These are phyloP conservation scores for Coniferiporia sulphurascens DNA, from an alignment of 1,284 basidiomycete species.

Conservation along the genomic window DNA sequence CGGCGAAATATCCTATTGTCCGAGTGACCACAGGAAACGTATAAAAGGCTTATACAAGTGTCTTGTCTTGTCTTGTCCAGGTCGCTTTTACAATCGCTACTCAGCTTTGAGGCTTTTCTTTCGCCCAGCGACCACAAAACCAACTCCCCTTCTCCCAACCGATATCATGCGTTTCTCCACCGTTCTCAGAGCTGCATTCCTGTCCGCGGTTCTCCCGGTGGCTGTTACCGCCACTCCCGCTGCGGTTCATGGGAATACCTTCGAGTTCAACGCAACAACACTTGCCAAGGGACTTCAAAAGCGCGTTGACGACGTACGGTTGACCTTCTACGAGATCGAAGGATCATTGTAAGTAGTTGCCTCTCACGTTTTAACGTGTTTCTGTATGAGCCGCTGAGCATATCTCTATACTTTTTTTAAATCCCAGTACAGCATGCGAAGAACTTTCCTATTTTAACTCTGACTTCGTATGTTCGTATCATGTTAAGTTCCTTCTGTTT, in stretches of 20 bases:
- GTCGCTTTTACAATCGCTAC: background rate
- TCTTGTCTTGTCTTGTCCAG: background rate
- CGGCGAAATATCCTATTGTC: background rate
- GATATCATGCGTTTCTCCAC: background rate
- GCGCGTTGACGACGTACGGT: constrained; percentile 18
- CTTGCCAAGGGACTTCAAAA: background rate
- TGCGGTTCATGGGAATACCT: background rate
- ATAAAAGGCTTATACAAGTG: background rate
- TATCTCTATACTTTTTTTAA: background rate
- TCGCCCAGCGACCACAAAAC: background rate
- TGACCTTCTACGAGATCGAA: constrained; percentile 20
- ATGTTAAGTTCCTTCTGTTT: background rate
- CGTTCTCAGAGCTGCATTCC: background rate
- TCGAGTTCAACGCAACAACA: background rate
- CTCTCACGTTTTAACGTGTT: background rate
- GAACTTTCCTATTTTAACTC: constrained; percentile 1
- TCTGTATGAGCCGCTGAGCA: background rate
- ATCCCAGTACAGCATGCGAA: constrained; percentile 14
- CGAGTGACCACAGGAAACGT: background rate
- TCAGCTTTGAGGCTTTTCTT: background rate
- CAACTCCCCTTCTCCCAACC: background rate
- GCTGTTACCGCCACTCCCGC: background rate
- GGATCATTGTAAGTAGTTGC: constrained; percentile 42
- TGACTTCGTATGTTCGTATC: constrained; percentile 5
- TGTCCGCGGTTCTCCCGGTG: background rate